Conservation (phyloP, 768 basidiomycete genomes). For the Lentinula aciculospora region DNA sequence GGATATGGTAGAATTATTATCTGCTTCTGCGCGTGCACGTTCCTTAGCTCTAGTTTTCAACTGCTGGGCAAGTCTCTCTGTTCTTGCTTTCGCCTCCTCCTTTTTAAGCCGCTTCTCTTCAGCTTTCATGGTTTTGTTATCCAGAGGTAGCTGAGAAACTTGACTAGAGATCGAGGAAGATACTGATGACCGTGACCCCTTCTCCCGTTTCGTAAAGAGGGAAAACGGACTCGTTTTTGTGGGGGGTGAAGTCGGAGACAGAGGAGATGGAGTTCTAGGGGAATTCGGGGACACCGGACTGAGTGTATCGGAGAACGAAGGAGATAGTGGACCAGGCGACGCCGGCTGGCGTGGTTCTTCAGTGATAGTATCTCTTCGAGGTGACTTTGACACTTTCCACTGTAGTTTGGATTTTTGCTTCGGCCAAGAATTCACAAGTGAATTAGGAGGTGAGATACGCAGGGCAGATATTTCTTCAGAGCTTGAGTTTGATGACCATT, state of each 20-base stretch:
- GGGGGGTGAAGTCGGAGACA: slow-evolving; percentile 8
- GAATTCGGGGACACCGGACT: not conserved
- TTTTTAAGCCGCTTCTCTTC: slow-evolving; percentile 38
- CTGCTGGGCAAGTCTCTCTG: slow-evolving; percentile 38
- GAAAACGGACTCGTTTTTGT: slow-evolving; percentile 14
- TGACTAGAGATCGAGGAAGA: slow-evolving; percentile 10
- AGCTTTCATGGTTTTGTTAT: slow-evolving; percentile 37
- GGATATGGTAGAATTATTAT: slow-evolving; percentile 25
- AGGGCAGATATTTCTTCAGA: not conserved
- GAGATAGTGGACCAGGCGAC: not conserved
- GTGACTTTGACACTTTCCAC: slow-evolving; percentile 1
- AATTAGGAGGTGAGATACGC: not conserved
- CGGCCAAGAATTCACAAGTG: slow-evolving; percentile 16
- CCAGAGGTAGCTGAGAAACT: slow-evolving; percentile 22
- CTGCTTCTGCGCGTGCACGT: slow-evolving; percentile 21
- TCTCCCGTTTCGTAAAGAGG: slow-evolving; percentile 19
- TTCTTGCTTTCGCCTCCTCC: slow-evolving; percentile 28
- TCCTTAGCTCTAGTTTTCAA: slow-evolving; percentile 32
- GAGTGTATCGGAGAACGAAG: not conserved
- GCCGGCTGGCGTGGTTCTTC: slow-evolving; percentile 14
- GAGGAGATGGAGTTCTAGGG: not conserved
- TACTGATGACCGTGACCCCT: slow-evolving; percentile 7
- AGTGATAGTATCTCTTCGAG: not conserved
- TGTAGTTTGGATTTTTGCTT: slow-evolving; percentile 18
- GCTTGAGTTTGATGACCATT: not conserved